These are phyloP conservation scores for Phylloporus rhodoxanthus DNA, from an alignment of 768 basidiomycete species.

Conservation along the genomic window DNA sequence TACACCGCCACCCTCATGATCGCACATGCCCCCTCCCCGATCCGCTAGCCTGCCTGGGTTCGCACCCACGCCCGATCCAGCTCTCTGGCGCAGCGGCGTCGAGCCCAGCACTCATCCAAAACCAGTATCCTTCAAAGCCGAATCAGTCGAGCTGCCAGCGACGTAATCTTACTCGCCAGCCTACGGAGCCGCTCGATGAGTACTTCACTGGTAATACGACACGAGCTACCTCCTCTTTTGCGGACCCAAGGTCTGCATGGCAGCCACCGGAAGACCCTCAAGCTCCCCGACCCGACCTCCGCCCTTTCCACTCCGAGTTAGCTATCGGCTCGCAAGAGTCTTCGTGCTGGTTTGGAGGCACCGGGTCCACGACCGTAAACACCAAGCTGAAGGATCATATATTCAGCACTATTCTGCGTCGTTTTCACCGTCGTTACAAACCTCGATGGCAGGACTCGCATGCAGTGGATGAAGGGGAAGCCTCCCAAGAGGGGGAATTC, in stretches of 20 bases:
- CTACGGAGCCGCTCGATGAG: conserved; percentile 34
- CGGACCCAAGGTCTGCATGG: conserved; percentile 18
- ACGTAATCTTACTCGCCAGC: conserved; percentile 40
- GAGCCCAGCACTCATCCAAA: conserved; percentile 57
- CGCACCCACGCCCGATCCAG: conserved; percentile 36
- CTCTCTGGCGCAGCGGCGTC: conserved; percentile 56
- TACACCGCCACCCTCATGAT: conserved; percentile 47
- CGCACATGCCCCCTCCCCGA: conserved; percentile 42
- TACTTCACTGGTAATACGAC: conserved; percentile 39
- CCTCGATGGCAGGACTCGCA: conserved; percentile 33
- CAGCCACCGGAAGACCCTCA: conserved; percentile 24
- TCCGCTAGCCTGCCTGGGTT: conserved; percentile 24
- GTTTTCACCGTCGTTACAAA: conserved; percentile 51
- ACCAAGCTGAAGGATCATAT: conserved; percentile 93
- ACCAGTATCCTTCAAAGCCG: conserved; percentile 20
- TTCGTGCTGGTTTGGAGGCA: conserved; percentile 72
- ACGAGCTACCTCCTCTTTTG: conserved; percentile 26
- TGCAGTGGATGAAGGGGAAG: conserved; percentile 56
- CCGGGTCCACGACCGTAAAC: conserved; percentile 90
- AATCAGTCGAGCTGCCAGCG: conserved; percentile 23
- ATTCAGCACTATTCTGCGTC: conserved; percentile 79
- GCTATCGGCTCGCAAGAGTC: conserved; percentile 25
- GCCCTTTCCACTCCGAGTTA: conserved; percentile 39
- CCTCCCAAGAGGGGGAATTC: conserved; percentile 34
- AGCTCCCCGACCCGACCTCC: conserved; percentile 29